Base-by-base conservation (phyloP, 805 yeast genomes). In the Candida coleopterorum region DNA sequence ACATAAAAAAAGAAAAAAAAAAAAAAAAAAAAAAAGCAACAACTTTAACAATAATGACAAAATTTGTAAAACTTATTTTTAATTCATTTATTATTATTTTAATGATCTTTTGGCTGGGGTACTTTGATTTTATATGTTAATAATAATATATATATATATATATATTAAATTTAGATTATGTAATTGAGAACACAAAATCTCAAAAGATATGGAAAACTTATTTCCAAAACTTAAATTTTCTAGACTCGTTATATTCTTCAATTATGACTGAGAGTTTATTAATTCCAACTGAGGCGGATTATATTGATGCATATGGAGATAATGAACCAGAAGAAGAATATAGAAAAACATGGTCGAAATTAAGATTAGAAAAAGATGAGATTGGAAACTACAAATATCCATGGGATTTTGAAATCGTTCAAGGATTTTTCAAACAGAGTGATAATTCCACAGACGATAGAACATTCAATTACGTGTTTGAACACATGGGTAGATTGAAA, bases 351-450 rank as follows among this genome's bases (percentile, higher is more conserved):
- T 42, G 42, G 21, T 27, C 42, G 21, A 29, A 45, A 17, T 21
- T 26, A 6, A 33, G 43, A 25, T 23, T 45, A 8, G 43, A 52
- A 30, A 47, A 44, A 32, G 60, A 60, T 29, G 25, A 29, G 9
- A 31, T 37, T 7, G 49, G 55, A 1, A 45, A 55, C 9, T 46
- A 39, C 28, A 37, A 36, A n/a, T 55, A 52, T 34, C 69, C 70
- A 1, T 75, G 77, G 77, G 47, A 43, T 8, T 74, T 74, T 45
- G 73, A 70, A 44, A 62, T 63, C 8, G 75, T 73, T 4, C 56
- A 52, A 0, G 79, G 79, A 0, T 70, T 74, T 37, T 75, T 75
- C 58, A 61, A 62, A 40, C 80, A 75, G 48, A 48, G 70, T 4
- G 70, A 64, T 36, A 55, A 66, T 31, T 43, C 40, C 1, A 70